phyloP scores from a whole-genome alignment of 2,329 filamentous ascomycete genomes.

The Ascosphaera aggregata region DNA sequence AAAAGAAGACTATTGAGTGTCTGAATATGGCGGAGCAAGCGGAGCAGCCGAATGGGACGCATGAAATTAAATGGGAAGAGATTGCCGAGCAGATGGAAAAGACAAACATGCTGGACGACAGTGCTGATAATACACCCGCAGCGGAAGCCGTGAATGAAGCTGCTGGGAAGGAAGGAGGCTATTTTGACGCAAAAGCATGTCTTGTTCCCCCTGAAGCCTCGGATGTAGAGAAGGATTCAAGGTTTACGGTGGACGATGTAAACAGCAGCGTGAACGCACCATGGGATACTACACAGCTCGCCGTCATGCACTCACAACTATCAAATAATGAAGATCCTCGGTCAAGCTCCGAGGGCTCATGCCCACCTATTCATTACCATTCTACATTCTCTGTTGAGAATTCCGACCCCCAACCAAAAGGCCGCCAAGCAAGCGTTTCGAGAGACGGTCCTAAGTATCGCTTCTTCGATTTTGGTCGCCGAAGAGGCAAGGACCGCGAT shows the following conservation, averaged over 20 bases:
- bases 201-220: conserved; percentile 18
- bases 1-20: conserved; percentile 22
- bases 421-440: conserved; percentile 16
- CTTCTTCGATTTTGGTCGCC: conserved; percentile 21
- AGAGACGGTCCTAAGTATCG: conserved; percentile 19
- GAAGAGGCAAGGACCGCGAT: conserved; percentile 19
- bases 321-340: conserved; percentile 12
- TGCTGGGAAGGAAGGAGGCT: conserved; percentile 10
- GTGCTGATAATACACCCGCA: conserved; percentile 16
- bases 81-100: conserved; percentile 25
- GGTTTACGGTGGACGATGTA: conserved; percentile 17
- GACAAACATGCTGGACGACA: conserved; percentile 18
- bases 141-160: conserved; percentile 12
- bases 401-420: conserved; percentile 13
- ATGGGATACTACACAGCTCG: conserved; percentile 20
- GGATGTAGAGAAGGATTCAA: conserved; percentile 12
- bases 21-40: conserved; percentile 24
- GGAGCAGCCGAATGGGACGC: conserved; percentile 22
- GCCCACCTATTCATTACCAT: conserved; percentile 17
- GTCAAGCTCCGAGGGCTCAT: conserved; percentile 21
- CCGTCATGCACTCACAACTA: conserved; percentile 18
- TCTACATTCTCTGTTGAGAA: conserved; percentile 23
- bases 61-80: conserved; percentile 26
- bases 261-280: conserved; percentile 21
- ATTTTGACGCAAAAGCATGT: conserved; percentile 9